Base-by-base conservation (phyloP, 345 rosid species). In the Rhodamnia rubescens region DNA sequence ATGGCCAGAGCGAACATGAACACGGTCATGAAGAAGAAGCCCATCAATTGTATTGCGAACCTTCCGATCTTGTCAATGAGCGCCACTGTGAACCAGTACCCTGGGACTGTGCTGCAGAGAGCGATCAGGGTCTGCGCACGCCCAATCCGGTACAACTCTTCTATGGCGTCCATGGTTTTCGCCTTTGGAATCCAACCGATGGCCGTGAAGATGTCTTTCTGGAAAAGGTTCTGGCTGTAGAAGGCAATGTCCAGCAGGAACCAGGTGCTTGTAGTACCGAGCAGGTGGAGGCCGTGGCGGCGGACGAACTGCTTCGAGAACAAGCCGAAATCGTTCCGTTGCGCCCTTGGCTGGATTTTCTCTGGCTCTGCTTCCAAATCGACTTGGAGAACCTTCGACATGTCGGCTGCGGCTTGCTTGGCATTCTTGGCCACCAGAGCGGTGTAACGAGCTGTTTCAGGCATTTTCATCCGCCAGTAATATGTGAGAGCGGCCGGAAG, bases 391-490 rank as follows among this genome's bases (percentile, higher is more conserved):
- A 86, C 88, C 83, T 86, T 86, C 5, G 88, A 83, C 88, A 86
- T 86, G 83, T 86, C 88, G 11, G 88, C 57, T 11, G 85, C 85
- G 42, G 88, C 88, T 82, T 69, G 85, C 49, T 86, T 83, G 42
- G 85, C 88, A 47, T 86, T 83, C 82, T 83, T 86, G 83, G 88
- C 88, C 18, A 86, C 88, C 20, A 86, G 61, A 52, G 88, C 88
- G 27, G 88, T 86, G 88, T 90, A 95, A 95, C 96, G 91, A 56
- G 98, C 96, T n/a, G 98, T 93, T 93, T 95, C 98, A 5, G 98
- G 98, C 98, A 95, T 95, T 86, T 88, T 88, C 96, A 95, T 94
- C 29, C 98, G 92, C 95, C 95, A 95, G 51, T 94, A 95, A 69
- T 85, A 95, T 5, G 98, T 95, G 53, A 95, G 85, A 52, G 92